Percentiles rank a stretch among this genome's conserved stretches.
These are phyloP conservation scores for Trifolium pratense DNA, from an alignment of 306 rosid genomes.

Conservation along the genomic window DNA sequence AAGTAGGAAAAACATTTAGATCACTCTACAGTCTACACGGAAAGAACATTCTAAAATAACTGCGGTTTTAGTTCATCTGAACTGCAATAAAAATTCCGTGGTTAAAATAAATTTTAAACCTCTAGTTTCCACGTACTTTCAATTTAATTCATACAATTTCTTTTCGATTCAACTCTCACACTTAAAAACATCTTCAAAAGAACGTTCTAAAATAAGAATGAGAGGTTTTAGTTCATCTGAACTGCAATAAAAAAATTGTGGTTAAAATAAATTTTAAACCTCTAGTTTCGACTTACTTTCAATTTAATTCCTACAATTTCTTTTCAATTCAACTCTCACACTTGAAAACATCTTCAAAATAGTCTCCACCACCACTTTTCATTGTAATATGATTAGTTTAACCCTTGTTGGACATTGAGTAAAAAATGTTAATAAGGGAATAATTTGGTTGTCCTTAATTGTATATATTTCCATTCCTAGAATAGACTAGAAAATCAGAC, in stretches of 20 bases:
- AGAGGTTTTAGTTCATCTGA: too few relatives aligned
- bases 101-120: too few relatives aligned
- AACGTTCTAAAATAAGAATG: too few relatives aligned
- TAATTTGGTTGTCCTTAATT: too few relatives aligned
- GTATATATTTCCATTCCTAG: too few relatives aligned
- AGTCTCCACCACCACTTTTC: background rate
- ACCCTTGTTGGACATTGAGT: background rate
- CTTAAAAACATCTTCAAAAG: too few relatives aligned
- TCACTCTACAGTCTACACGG: constrained; percentile 2
- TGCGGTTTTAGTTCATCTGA: constrained; percentile 20
- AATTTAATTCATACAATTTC: too few relatives aligned
- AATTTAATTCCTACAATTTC: background rate
- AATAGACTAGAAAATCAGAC: too few relatives aligned
- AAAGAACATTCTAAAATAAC: constrained; percentile 27
- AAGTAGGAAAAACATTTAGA: constrained; percentile 26
- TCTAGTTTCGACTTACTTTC: constrained; percentile 1
- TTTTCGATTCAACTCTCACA: too few relatives aligned
- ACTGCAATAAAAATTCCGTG: background rate
- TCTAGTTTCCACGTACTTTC: too few relatives aligned
- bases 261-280: background rate
- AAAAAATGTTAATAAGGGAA: background rate
- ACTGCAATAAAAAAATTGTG: too few relatives aligned
- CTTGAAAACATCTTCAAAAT: too few relatives aligned
- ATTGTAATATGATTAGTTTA: background rate
- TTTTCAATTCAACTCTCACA: background rate